Evolutionary conservation across 441 rosid species (phyloP).

Genomic region (Monsonia emarginata): DNA sequence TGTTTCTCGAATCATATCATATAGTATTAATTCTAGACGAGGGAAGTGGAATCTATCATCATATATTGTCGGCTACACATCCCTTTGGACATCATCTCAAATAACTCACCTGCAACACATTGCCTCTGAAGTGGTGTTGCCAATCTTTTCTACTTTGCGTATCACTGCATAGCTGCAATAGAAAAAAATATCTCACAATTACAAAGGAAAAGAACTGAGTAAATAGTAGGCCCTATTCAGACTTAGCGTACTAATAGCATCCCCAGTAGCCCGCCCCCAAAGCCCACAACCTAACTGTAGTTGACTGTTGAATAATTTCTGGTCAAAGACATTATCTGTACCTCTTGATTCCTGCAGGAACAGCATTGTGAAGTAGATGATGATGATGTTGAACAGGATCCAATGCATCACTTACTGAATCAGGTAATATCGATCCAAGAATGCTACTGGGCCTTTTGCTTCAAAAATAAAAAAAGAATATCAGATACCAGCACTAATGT

Average conservation of each 20-base stretch:
- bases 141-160: slow-evolving; percentile 53
- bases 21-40: neutral
- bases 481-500: neutral
- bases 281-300: neutral
- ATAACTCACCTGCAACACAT: slow-evolving; percentile 39
- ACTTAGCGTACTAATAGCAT: neutral
- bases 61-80: neutral
- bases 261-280: neutral
- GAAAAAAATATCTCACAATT: slow-evolving; percentile 12
- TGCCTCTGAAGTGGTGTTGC: slow-evolving; percentile 32
- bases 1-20: too few species aligned
- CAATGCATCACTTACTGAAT: slow-evolving; percentile 62
- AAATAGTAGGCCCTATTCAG: neutral
- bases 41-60: neutral
- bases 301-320: too few species aligned
- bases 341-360: slow-evolving; percentile 68
- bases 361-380: slow-evolving; percentile 58
- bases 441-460: slow-evolving; percentile 53
- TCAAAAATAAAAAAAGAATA: slow-evolving; percentile 17
- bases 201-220: neutral
- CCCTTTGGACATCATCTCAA: neutral
- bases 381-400: slow-evolving; percentile 44
- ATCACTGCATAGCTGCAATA: slow-evolving; percentile 47
- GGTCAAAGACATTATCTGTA: too few species aligned
- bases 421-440: slow-evolving; percentile 70